Base-by-base conservation (phyloP, 176 grass and related monocot genomes). In the Oryza nivara region DNA sequence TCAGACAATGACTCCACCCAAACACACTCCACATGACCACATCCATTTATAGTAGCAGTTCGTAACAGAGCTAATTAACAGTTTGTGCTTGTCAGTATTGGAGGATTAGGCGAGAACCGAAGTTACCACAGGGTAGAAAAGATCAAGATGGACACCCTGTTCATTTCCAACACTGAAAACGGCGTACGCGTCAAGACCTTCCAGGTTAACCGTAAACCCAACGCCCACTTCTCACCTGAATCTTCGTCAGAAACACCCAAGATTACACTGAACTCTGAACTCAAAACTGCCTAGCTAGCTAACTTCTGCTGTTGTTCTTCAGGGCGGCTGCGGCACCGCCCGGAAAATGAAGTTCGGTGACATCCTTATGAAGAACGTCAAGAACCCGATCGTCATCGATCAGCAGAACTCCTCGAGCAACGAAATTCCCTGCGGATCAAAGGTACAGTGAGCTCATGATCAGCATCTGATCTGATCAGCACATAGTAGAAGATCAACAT, bases 331-430 rank as follows among this genome's bases (percentile, higher is more conserved):
- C 65, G 95, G 95, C 9, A 84, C 71, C 58, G 92, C 87, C 16
- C 87, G 86, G 32, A 88, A 95, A 17, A 84, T 95, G 82, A 77
- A 86, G n/a, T 95, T 97, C 71, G 73, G 70, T 47, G 73, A 76
- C 76, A 87, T 97, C 73, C 6, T 77, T 25, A 93, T 97, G 86
- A 97, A 16, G 68, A 88, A 93, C 69, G 92, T 97, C 3, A 73
- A 72, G 1, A 93, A 92, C 34, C 95, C 95, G 22, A 95, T 97
- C 67, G 73, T 93, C 47, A 86, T 94, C 73, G 82, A 94, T 36
- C 92, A 94, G 67, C 92, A 94, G 41, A 68, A 83, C 20, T 77
- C 69, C 74, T 84, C 82, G 23, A 67, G 88, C 67, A 66, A 88
- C 7, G 23, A 41, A 11, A 36, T n/a, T 36, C 85, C 63, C 3